Conservation (phyloP, 805 yeast genomes). For the Ogataea wickerhamii region DNA sequence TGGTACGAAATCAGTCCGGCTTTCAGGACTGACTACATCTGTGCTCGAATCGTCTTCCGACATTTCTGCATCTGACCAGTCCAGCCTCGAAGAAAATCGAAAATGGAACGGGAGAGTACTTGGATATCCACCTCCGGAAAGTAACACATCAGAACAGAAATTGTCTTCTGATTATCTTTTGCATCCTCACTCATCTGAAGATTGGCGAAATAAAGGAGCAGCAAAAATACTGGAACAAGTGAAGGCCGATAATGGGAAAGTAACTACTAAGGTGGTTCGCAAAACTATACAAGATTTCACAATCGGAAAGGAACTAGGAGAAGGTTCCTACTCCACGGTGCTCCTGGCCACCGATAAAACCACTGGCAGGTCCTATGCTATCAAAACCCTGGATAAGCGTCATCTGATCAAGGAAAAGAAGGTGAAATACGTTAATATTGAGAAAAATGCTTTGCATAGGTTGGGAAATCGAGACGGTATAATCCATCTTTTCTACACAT, state of each 20-base stretch:
- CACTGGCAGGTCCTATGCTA: conserved; percentile 64
- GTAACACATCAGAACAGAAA: background rate
- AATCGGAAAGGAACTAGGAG: conserved; percentile 85
- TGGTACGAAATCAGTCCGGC: background rate
- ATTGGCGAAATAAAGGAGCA: conserved; percentile 59
- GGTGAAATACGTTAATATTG: conserved; percentile 80
- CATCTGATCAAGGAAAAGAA: conserved; percentile 79
- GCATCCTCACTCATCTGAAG: conserved; percentile 30
- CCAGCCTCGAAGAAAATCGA: background rate
- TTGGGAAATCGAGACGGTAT: conserved; percentile 59
- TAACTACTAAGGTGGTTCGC: conserved; percentile 46
- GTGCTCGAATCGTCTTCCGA: conserved; percentile 2
- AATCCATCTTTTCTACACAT: conserved; percentile 68
- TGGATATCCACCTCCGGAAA: background rate
- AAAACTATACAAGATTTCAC: conserved; percentile 76
- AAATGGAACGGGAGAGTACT: background rate
- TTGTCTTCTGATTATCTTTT: conserved; percentile 2
- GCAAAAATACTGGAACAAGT: conserved; percentile 49
- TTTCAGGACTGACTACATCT: background rate
- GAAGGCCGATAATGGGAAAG: conserved; percentile 45
- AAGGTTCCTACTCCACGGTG: conserved; percentile 95
- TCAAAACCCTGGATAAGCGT: conserved; percentile 70
- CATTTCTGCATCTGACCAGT: background rate
- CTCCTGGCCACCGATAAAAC: conserved; percentile 76
- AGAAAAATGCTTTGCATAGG: conserved; percentile 73